Evolutionary conservation across 495 filamentous ascomycete genomes (phyloP).

Genomic region (Aspergillus diversus): DNA sequence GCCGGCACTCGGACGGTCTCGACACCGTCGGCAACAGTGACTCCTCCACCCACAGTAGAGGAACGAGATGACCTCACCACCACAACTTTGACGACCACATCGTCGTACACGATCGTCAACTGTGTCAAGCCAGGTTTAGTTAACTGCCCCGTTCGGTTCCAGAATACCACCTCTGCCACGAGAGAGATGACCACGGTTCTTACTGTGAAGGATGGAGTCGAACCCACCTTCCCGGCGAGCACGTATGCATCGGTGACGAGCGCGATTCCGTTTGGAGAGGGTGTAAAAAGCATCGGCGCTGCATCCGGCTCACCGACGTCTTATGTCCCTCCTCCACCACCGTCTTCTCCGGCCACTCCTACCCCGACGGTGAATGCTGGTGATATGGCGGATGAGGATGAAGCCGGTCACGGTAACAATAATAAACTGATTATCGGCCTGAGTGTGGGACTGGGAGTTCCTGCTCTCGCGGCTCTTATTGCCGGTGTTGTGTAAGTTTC

Average conservation of each 20-base stretch:
- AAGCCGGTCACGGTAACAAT: neutral
- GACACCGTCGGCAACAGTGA: neutral
- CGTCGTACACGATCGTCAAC: constrained; percentile 4
- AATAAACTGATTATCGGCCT: constrained; percentile 9
- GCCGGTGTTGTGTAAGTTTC: neutral
- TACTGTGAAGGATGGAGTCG: neutral
- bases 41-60: neutral
- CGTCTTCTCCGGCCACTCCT: neutral
- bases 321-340: neutral
- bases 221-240: neutral
- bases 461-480: neutral
- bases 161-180: constrained; percentile 1
- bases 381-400: neutral
- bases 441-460: constrained; percentile 7
- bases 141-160: neutral
- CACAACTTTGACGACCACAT: neutral
- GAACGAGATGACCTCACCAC: neutral
- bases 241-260: neutral
- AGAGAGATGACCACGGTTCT: constrained; percentile 5
- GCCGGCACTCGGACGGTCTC: neutral
- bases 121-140: neutral
- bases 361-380: neutral
- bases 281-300: neutral
- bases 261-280: constrained; percentile 1
- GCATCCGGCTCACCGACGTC: neutral